phyloP scores from a whole-genome alignment of 1,284 basidiomycete genomes.

The Takashimella koratensis region DNA sequence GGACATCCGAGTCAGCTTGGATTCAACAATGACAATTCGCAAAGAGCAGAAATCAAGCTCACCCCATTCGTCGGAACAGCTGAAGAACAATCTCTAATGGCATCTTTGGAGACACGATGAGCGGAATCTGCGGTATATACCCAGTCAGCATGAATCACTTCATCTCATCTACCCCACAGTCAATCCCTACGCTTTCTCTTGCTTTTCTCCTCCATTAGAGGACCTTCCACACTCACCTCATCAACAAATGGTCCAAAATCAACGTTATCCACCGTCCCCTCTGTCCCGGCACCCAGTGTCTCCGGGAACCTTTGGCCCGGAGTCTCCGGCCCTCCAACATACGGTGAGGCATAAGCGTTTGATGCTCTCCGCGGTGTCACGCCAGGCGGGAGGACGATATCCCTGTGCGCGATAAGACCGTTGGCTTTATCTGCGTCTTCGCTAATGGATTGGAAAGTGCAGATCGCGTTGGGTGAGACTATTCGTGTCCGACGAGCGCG shows the following conservation, averaged over 20 bases:
- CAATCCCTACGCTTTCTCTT: not conserved
- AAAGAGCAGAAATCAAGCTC: slow-evolving; percentile 40
- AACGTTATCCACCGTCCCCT: slow-evolving; percentile 47
- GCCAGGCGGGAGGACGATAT: slow-evolving; percentile 32
- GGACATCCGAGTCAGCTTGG: slow-evolving; percentile 11
- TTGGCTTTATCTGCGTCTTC: slow-evolving; percentile 25
- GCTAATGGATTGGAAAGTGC: slow-evolving; percentile 58
- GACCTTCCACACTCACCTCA: slow-evolving; percentile 58
- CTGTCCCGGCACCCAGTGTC: slow-evolving; percentile 1
- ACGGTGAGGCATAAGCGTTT: slow-evolving; percentile 11
- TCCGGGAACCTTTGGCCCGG: slow-evolving; percentile 8
- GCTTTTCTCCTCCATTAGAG: too few species aligned
- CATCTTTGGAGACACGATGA: slow-evolving; percentile 87
- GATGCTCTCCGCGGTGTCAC: slow-evolving; percentile 1
- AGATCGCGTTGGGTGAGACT: slow-evolving; percentile 62
- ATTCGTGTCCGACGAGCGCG: slow-evolving; percentile 63
- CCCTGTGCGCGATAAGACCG: slow-evolving; percentile 21
- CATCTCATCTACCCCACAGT: too few species aligned
- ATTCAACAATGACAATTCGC: not conserved
- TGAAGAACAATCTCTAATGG: slow-evolving; percentile 96
- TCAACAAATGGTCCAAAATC: slow-evolving; percentile 90
- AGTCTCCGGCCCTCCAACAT: slow-evolving; percentile 19
- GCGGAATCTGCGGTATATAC: slow-evolving; percentile 67
- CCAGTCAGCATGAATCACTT: slow-evolving; percentile 1
- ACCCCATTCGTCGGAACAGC: slow-evolving; percentile 94